Base-by-base conservation (phyloP, 345 rosid genomes). In the Laguncularia racemosa region DNA sequence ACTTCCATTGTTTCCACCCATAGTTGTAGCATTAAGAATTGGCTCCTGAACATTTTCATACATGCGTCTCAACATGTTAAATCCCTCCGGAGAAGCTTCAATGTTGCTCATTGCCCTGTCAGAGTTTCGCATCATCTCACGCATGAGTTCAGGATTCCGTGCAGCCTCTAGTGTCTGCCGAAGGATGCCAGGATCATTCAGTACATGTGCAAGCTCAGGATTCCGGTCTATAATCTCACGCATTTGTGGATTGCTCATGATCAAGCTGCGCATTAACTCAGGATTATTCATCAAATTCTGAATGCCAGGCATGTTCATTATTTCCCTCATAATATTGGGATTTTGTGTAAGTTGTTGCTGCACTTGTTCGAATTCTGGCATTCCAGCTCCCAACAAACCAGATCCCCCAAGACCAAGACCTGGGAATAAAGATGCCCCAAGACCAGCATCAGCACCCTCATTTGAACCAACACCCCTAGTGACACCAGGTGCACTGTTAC, bases 21-120 rank as follows among this genome's bases (percentile, higher is more conserved):
- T n/a, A n/a, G n/a, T n/a, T 4, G 95, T 89, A 57, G 93, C 91
- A 71, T 85, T 85, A 74, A 80, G 48, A n/a, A 86, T 74, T 17
- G 96, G 96, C 72, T 89, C 93, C 65, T 89, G 93, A 58, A 85
- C 91, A 73, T 80, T 86, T 78, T 83, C 96, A 75, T 86, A 86
- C 96, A 86, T 89, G 57, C 88, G 93, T 71, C 98, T 80, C 45
- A 86, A 89, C 87, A 83, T 83, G 77, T 85, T 89, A 70, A 86
- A 85, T 48, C 93, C 95, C 74, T 83, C 96, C 0, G 95, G 97
- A 62, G 87, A 83, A 66, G 96, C 78, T 72, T 86, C 86, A 50
- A 85, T 89, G 57, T 92, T 92, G 69, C 97, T 89, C 93, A 83
- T 86, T 3, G 92, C 95, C 64, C 92, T 81, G 62, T 82, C 92